Base-by-base conservation (phyloP, 257 asterid genomes). In the Craterostigma plantagineum region DNA sequence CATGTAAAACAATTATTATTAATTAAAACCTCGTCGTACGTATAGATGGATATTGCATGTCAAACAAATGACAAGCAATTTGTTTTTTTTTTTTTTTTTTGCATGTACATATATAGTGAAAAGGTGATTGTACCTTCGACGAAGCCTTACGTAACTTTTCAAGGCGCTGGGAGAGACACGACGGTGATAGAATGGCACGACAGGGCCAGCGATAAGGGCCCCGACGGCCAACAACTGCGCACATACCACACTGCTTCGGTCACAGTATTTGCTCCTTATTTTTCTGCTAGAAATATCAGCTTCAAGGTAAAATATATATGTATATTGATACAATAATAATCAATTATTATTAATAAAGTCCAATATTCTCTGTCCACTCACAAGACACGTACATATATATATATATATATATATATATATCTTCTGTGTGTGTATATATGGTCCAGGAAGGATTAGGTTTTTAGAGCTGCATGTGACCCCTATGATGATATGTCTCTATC, bases 131-230 rank as follows among this genome's bases (percentile, higher is more conserved):
- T 84, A 45, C 92, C 95, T 48, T 79, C 72, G 34, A 6, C 77
- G n/a, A 84, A 84, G 43, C 77, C 92, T 18, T 84, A 64, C 70
- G 69, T 84, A 23, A 84, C 87, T 10, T 69, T 84, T 18, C 46
- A 79, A 64, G 95, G 95, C 0, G 93, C 59, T 8, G 95, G 95
- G 5, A 64, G 87, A 18, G 95, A 79, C 0, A 53, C 14, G 41
- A 84, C 91, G 11, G 75, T 76, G 42, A 73, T 84, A 18, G 92
- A 84, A 40, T 84, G 95, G 95, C 95, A 84, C 1, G 95, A 84
- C 5, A 57, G 93, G 55, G 95, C 95, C 0, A 50, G 84, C 9
- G 95, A 84, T 46, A 66, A 57, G 10, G 95, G 93, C 17, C 65
- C 81, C 1, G 79, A 84, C 14, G 95, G 95, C 1, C 93, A 79